Base-by-base conservation (phyloP, 2,329 filamentous ascomycete genomes). In the Uncinocarpus reesii region DNA sequence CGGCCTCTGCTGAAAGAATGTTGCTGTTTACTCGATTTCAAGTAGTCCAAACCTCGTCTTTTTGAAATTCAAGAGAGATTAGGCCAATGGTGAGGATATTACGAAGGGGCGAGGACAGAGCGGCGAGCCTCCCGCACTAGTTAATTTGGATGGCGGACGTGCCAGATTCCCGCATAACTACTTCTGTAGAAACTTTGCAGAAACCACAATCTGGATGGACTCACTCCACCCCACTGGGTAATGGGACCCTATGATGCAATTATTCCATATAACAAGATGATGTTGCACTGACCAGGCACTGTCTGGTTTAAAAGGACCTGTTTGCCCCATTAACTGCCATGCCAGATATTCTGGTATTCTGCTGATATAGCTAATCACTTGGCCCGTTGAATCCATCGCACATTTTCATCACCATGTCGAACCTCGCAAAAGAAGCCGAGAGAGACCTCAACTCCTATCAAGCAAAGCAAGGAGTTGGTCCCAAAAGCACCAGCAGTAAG, bases 381-480 rank as follows among this genome's bases (percentile, higher is more conserved):
- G n/a, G n/a, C n/a, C n/a, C n/a, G n/a, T n/a, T n/a, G n/a, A n/a
- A n/a, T n/a, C n/a, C n/a, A n/a, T n/a, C n/a, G n/a, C n/a, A n/a
- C n/a, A n/a, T n/a, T n/a, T n/a, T n/a, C n/a, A n/a, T 35, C 20
- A 57, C 41, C 47, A 62, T 59, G 56, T 50, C 53, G 15, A 48
- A 57, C 16, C 47, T 60, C 36, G 62, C 66, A 20, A 51, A 56
- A 49, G 51, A 62, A 34, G 65, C 67, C 8, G 63, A 71, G 57
- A 57, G 58, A 40, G 65, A 70, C 40, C 64, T 71, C 23, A 69
- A 68, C 55, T 58, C 59, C 42, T 60, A 67, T 53, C 59, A 66
- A 50, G 60, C 62, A 18, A 70, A 56, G 48, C 64, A 65, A 47
- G 64, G 65, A 5, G 51, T 58, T 46, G 64, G 63, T n/a, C 57